These are phyloP conservation scores for Calonectria montana DNA, from an alignment of 2,329 filamentous ascomycete genomes.

Conservation along the genomic window DNA sequence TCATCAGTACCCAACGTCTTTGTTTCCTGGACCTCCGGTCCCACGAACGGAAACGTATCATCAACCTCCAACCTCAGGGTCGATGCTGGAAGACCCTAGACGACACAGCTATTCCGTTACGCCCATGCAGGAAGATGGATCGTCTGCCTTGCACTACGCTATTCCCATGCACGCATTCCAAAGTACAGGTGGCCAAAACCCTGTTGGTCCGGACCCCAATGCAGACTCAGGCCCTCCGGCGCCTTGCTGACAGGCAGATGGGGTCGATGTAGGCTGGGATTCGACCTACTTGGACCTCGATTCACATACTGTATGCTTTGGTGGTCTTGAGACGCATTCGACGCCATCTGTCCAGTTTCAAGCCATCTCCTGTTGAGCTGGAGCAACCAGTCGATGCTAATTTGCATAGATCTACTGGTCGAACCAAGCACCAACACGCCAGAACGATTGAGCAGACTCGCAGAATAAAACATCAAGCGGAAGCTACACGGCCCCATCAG, in stretches of 20 bases:
- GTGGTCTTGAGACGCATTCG: not conserved
- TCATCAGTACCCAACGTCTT: slow-evolving; percentile 37
- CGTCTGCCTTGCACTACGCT: slow-evolving; percentile 38
- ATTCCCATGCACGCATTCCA: slow-evolving; percentile 41
- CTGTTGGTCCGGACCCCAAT: slow-evolving; percentile 30
- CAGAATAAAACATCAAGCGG: not conserved
- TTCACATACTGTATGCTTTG: not conserved
- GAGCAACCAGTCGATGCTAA: not conserved
- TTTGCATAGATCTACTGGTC: not conserved
- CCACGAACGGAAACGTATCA: slow-evolving; percentile 38
- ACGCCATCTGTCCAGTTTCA: not conserved
- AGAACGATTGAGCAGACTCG: not conserved
- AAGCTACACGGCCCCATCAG: not conserved
- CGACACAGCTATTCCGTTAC: slow-evolving; percentile 40
- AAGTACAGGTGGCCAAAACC: slow-evolving; percentile 26
- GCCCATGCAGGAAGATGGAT: slow-evolving; percentile 34
- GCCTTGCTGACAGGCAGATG: slow-evolving; percentile 36
- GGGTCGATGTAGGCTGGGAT: slow-evolving; percentile 18
- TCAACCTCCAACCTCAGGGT: slow-evolving; percentile 28
- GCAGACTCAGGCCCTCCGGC: slow-evolving; percentile 35
- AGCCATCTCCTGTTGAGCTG: not conserved
- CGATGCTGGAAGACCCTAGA: slow-evolving; percentile 40
- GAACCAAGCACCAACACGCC: not conserved
- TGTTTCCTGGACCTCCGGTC: slow-evolving; percentile 34
- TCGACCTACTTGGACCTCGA: slow-evolving; percentile 11